Evolutionary conservation across 169 alveolate genomes (phyloP).

Genomic region (Ichthyophthirius multifiliis): DNA sequence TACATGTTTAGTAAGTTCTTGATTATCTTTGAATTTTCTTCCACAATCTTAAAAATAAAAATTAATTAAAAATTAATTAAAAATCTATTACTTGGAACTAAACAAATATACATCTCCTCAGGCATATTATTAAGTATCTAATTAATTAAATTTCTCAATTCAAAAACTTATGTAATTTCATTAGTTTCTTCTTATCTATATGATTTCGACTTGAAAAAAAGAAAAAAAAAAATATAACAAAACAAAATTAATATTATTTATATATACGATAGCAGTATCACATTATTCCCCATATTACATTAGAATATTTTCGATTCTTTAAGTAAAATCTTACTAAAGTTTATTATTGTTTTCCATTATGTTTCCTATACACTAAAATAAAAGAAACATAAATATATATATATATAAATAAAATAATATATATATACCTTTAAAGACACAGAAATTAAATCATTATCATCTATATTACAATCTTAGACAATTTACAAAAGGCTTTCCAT

Average conservation of each 20-base stretch:
- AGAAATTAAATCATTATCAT: conserved; percentile 25
- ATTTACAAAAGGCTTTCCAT: conserved; percentile 18
- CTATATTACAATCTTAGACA: conserved; percentile 23
- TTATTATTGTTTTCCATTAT: conserved; percentile 1
- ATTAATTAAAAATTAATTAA: background rate
- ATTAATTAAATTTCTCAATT: conserved; percentile 27
- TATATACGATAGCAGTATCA: conserved; percentile 25
- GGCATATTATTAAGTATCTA: conserved; percentile 31
- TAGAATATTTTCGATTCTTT: conserved; percentile 16
- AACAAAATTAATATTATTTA: background rate
- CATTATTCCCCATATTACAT: conserved; percentile 22
- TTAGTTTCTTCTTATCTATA: background rate
- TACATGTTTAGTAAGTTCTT: conserved; percentile 13
- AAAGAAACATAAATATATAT: background rate
- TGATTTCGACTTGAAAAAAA: background rate
- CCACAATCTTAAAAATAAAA: conserved; percentile 26
- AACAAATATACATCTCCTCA: conserved; percentile 19
- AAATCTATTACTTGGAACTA: conserved; percentile 10
- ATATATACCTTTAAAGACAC: background rate
- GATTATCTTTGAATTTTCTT: conserved; percentile 18
- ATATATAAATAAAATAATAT: background rate
- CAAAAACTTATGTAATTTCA: background rate
- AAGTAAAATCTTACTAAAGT: conserved; percentile 9
- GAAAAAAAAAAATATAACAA: background rate
- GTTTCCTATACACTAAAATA: conserved; percentile 13